Evolutionary conservation across 805 yeast species (phyloP).

Genomic region (Zygosaccharomyces kombuchaensis): DNA sequence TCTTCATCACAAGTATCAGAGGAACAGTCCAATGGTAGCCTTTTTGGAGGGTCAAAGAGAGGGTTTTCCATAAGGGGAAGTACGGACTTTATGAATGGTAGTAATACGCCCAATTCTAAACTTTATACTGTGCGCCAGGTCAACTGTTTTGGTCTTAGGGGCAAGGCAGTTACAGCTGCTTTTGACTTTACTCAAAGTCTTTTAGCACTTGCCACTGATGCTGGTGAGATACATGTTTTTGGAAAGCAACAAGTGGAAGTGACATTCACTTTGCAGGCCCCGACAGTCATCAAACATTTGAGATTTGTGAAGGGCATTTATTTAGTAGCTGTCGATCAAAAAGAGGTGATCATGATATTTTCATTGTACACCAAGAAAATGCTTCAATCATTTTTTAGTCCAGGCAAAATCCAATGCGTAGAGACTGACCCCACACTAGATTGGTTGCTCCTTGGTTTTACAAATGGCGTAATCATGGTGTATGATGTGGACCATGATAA

Average conservation of each 20-base stretch:
- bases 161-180: conserved; percentile 62
- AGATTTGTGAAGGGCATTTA: conserved; percentile 77
- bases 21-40: not conserved
- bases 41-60: conserved; percentile 1
- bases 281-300: conserved; percentile 50
- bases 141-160: conserved; percentile 53
- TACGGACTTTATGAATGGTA: conserved; percentile 5
- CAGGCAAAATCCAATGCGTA: conserved; percentile 61
- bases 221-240: conserved; percentile 67
- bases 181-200: conserved; percentile 87
- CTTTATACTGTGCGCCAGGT: conserved; percentile 34
- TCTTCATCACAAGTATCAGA: not conserved
- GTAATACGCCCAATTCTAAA: conserved; percentile 19
- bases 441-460: conserved; percentile 76
- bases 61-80: conserved; percentile 7
- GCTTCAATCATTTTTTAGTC: conserved; percentile 56
- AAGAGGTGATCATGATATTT: conserved; percentile 59
- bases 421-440: conserved; percentile 85
- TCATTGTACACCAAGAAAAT: conserved; percentile 63
- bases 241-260: conserved; percentile 82
- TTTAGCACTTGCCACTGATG: conserved; percentile 71
- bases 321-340: conserved; percentile 63
- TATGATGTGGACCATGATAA: conserved; percentile 79
- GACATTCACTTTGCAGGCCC: conserved; percentile 49
- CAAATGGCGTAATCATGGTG: conserved; percentile 65